Evolutionary conservation across 495 filamentous ascomycete species (phyloP).

Genomic region (Trichoderma orchidacearum): DNA sequence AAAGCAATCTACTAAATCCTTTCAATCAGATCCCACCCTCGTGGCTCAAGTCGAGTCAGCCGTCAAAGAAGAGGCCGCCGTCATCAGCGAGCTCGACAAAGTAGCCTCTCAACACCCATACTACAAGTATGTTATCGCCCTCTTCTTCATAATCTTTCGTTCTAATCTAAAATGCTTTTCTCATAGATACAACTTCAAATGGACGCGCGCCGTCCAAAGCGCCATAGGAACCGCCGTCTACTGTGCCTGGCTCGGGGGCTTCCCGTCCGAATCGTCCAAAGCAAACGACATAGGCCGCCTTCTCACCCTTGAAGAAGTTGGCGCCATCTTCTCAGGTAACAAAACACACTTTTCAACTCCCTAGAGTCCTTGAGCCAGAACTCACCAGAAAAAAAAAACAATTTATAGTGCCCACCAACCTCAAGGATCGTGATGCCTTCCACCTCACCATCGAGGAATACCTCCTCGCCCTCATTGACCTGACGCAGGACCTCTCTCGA

Average conservation of each 20-base stretch:
- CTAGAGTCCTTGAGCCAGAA: no score
- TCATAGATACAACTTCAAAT: slow-evolving; percentile 61
- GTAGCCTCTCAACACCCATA: slow-evolving; percentile 78
- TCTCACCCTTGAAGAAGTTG: slow-evolving; percentile 78
- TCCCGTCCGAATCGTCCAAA: slow-evolving; percentile 19
- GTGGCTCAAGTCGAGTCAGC: slow-evolving; percentile 37
- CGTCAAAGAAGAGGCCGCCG: slow-evolving; percentile 42
- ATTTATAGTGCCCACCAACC: slow-evolving; percentile 74
- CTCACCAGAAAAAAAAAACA: not conserved
- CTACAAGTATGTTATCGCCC: slow-evolving; percentile 53
- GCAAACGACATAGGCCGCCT: slow-evolving; percentile 44
- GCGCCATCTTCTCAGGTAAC: slow-evolving; percentile 57
- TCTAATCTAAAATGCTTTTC: not conserved
- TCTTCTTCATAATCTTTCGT: not conserved
- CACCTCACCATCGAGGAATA: slow-evolving; percentile 97
- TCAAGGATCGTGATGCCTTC: slow-evolving; percentile 82
- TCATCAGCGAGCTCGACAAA: slow-evolving; percentile 44
- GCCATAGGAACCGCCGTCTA: slow-evolving; percentile 58
- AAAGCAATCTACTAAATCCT: not conserved
- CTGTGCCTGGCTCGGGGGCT: slow-evolving; percentile 63
- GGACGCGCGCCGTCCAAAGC: slow-evolving; percentile 77
- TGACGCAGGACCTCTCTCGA: slow-evolving; percentile 83
- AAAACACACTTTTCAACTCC: no score
- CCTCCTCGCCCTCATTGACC: slow-evolving; percentile 67
- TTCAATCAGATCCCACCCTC: slow-evolving; percentile 18